These are phyloP conservation scores for Phytopythium montanum DNA, from an alignment of 352 stramenopile species.

Conservation along the genomic window DNA sequence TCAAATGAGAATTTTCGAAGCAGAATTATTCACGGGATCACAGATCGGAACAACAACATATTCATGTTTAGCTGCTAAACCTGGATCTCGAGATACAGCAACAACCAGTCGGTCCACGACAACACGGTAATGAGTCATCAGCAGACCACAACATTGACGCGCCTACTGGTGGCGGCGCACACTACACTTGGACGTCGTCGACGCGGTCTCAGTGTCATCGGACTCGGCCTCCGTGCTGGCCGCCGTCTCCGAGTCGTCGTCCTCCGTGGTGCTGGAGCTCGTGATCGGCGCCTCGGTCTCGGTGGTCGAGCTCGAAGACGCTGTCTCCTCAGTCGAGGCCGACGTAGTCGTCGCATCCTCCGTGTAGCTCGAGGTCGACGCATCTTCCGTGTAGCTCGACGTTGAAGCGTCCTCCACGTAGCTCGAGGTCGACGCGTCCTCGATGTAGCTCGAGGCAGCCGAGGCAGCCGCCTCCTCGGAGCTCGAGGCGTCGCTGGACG, in stretches of 20 bases:
- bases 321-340: neutral
- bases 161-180: constrained; percentile 1
- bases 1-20: no score
- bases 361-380: neutral
- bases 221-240: neutral
- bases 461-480: neutral
- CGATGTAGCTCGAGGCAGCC: neutral
- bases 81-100: no score
- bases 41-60: no score
- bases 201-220: neutral
- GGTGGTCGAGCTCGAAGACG: neutral
- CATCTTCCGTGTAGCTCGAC: neutral
- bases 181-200: constrained; percentile 5
- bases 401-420: neutral
- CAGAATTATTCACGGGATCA: no score
- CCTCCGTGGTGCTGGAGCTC: neutral
- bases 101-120: no score
- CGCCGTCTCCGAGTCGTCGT: neutral
- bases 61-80: no score
- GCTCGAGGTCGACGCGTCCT: neutral
- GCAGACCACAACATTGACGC: neutral
- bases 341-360: neutral
- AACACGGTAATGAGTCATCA: neutral
- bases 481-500: neutral
- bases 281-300: neutral